Conservation (phyloP, 179 eudicot species). For the Drosera spatulata region DNA sequence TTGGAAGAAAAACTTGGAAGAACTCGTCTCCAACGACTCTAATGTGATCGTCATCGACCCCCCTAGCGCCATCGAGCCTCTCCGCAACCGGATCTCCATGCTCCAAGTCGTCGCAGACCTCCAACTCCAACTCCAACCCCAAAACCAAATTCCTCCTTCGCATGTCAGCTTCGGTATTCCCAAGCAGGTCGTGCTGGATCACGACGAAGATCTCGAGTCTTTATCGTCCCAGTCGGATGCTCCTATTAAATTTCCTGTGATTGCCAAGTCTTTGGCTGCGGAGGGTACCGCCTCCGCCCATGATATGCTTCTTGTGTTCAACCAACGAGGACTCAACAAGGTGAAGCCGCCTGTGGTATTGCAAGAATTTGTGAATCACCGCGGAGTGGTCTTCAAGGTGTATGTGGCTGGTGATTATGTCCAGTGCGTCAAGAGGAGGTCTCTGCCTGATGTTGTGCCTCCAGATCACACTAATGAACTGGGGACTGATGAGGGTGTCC, state of each 20-base stretch:
- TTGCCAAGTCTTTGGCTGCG: slow-evolving; percentile 51
- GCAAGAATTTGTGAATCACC: slow-evolving; percentile 40
- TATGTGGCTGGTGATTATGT: slow-evolving; percentile 65
- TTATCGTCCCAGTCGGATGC: not conserved
- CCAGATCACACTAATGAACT: slow-evolving; percentile 13
- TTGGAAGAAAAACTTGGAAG: slow-evolving; percentile 29
- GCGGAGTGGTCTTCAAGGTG: slow-evolving; percentile 64
- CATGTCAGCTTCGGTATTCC: slow-evolving; percentile 19
- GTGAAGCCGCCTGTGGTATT: slow-evolving; percentile 39
- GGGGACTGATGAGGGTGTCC: slow-evolving; percentile 12
- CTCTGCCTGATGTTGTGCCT: slow-evolving; percentile 42
- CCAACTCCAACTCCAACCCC: not conserved
- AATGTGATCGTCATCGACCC: slow-evolving; percentile 29
- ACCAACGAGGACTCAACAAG: slow-evolving; percentile 20
- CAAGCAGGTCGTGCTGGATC: slow-evolving; percentile 25
- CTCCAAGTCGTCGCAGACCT: slow-evolving; percentile 32
- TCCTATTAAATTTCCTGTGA: slow-evolving; percentile 28
- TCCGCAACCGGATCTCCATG: slow-evolving; percentile 51
- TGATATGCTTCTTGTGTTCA: slow-evolving; percentile 41
- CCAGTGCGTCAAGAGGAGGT: slow-evolving; percentile 46
- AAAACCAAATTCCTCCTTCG: not conserved
- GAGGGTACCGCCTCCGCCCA: slow-evolving; percentile 33
- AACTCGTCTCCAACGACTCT: slow-evolving; percentile 24
- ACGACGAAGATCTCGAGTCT: slow-evolving; percentile 8
- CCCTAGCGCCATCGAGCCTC: slow-evolving; percentile 29